Evolutionary conservation across 306 rosid species (phyloP), one percentile per base, ranked within the genome.

Genomic region (Rosa rugosa): DNA sequence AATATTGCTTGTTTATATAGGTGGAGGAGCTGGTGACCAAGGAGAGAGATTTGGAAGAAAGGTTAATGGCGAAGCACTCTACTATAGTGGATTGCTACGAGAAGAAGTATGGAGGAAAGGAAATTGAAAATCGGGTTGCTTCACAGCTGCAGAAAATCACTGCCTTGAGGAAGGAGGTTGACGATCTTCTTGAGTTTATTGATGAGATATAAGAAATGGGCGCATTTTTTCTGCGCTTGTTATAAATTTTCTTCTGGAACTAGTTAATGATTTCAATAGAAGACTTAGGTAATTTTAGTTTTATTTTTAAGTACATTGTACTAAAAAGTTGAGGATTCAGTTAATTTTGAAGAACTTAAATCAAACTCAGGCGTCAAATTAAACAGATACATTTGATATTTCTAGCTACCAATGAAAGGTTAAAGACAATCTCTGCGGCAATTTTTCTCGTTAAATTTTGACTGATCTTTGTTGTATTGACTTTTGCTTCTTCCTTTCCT

Each of bases 11-110:
- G 79, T 76, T 67, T 71, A 64, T 79, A 62, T 82, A 95, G 99
- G 98, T 96, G 80, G 98, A 93, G 83, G 98, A 96, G 77, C 85
- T 96, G 80, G 85, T 90, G 75, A 80, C 75, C 13, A 96, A 91
- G 89, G 97, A 91, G 92, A 90, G 80, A 79, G 99, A 96, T 66
- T 84, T 93, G 86, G 96, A 89, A 82, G 98, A 96, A 81, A 96
- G 75, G 83, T 80, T 96, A 54, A 64, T 96, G 85, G 94, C 57
- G 14, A 96, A 96, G 86, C 97, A 96, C 90, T 31, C 90, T 0
- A 88, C 88, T 0, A 91, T 93, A 27, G 94, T 96, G 64, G 99
- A 96, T 80, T 86, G 98, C 88, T 93, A 91, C 11, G 98, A 96
- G 90, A 96, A 91, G 89, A 96, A 96, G 79, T 80, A 78, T 2